Evolutionary conservation across 176 grass and related monocot genomes (phyloP), one percentile per base, ranked within the genome.

Genomic region (Oryza glaberrima): DNA sequence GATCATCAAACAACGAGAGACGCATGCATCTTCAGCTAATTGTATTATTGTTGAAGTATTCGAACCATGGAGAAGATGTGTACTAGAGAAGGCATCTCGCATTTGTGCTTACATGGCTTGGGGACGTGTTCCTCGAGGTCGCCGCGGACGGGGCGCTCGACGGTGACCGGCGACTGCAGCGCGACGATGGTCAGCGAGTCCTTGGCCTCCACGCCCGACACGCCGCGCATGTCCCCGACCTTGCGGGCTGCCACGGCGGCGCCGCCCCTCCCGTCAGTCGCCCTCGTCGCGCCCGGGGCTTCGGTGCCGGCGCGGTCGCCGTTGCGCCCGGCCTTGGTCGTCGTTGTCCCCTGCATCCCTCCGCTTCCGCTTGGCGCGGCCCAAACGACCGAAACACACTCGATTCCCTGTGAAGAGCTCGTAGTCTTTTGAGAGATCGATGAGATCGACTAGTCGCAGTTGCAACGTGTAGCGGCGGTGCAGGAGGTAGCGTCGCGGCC

Each of bases 111-210:
- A 98, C 95, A 98, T 45, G 95, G 95, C 83, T 92, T 98, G 11
- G 93, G 91, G 35, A 98, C 8, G 80, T 87, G 93, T 69, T 91
- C 85, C 75, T 98, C 95, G 40, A 98, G 85, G 85, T 98, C 93
- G 65, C 82, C 87, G 65, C 93, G 85, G 49, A 98, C 85, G 45
- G 91, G 87, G 82, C 93, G 91, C 76, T 80, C 86, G 22, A 86
- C 66, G 71, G 95, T 98, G 68, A 92, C 77, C 63, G 95, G 95
- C 77, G 95, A 86, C 77, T 98, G 91, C 81, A 85, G 86, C 64
- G 93, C 93, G 12, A 95, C 93, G 51, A 92, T 88, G 75, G 73
- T 88, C 82, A 84, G 80, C 0, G 91, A 80, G 81, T 95, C 95
- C 83, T 92, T 95, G 16, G 79, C 56, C 49, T 77, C 60, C 63